phyloP scores from a whole-genome alignment of 306 rosid species.

The Casuarina cunninghamiana region DNA sequence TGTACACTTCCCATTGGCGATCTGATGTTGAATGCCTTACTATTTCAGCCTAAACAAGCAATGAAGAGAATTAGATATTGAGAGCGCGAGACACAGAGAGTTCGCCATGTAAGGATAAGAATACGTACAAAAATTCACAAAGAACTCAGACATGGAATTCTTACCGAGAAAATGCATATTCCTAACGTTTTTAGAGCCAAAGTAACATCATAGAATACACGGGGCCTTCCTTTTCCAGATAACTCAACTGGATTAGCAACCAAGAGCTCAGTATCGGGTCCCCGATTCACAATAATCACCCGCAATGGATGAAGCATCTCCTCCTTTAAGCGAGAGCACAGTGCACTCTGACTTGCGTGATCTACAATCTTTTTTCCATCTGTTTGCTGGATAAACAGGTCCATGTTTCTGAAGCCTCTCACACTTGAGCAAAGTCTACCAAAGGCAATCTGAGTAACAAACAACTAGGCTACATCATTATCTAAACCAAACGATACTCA shows the following conservation, averaged over 20 bases:
- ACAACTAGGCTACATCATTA: not conserved
- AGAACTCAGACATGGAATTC: conserved; percentile 17
- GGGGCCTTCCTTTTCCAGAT: conserved; percentile 84
- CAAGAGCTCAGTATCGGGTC: conserved; percentile 80
- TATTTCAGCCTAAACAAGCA: conserved; percentile 64
- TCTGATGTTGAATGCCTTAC: conserved; percentile 67
- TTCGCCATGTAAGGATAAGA: conserved; percentile 1
- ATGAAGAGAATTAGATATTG: not conserved
- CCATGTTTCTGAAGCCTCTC: conserved; percentile 62
- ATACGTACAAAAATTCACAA: conserved; percentile 5
- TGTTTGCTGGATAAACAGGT: conserved; percentile 62
- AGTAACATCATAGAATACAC: conserved; percentile 81
- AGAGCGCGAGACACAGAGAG: conserved; percentile 7
- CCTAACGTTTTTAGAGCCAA: conserved; percentile 63
- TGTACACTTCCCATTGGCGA: conserved; percentile 89
- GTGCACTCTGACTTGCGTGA: conserved; percentile 55
- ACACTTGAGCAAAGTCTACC: conserved; percentile 63
- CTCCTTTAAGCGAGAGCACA: conserved; percentile 66
- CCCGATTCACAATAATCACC: conserved; percentile 66
- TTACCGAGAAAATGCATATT: conserved; percentile 67
- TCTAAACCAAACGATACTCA: not conserved
- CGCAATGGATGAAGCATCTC: conserved; percentile 75
- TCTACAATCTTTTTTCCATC: conserved; percentile 73
- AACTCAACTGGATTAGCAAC: conserved; percentile 88
- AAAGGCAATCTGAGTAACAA: conserved; percentile 54